These are phyloP conservation scores for Blastobotrys muscicola DNA, from an alignment of 805 yeast genomes.

Conservation along the genomic window DNA sequence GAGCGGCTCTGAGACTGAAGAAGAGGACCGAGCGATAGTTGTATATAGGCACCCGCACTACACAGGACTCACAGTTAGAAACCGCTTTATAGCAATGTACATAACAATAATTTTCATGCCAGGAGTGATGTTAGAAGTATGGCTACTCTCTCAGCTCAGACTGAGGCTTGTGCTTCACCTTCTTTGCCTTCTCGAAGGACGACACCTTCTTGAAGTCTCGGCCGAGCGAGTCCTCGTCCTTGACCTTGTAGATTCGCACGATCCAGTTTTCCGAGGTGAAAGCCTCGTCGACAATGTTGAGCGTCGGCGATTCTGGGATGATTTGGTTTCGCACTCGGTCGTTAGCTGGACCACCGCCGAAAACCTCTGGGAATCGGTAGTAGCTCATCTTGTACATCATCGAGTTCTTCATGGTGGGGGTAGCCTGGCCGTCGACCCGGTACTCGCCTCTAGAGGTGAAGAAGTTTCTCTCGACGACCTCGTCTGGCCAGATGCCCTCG, in stretches of 20 bases:
- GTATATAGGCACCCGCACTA: background rate
- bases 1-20: background rate
- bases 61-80: too few relatives aligned
- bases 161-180: slow-evolving; percentile 16
- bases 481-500: slow-evolving; percentile 99
- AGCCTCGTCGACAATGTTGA: slow-evolving; percentile 83
- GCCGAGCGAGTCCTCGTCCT: slow-evolving; percentile 79
- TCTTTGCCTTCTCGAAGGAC: slow-evolving; percentile 10
- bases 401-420: slow-evolving; percentile 79
- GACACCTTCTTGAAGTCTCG: slow-evolving; percentile 38
- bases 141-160: slow-evolving; percentile 13
- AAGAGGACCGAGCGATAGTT: background rate
- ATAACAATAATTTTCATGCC: background rate
- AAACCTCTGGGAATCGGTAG: slow-evolving; percentile 72
- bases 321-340: slow-evolving; percentile 88
- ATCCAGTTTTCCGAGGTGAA: slow-evolving; percentile 96
- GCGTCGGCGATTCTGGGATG: slow-evolving; percentile 46
- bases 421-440: slow-evolving; percentile 71
- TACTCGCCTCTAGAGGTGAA: slow-evolving; percentile 85
- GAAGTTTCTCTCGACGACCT: slow-evolving; percentile 72
- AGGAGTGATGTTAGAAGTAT: background rate
- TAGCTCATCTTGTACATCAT: slow-evolving; percentile 92
- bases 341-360: slow-evolving; percentile 33
- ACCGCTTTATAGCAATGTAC: too few relatives aligned
- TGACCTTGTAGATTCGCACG: slow-evolving; percentile 87